A percentile compares a stretch with the other conserved stretches of the same genome.
Evolutionary conservation across 352 stramenopile species (phyloP).

Genomic region (Elongisporangium prolatum): DNA sequence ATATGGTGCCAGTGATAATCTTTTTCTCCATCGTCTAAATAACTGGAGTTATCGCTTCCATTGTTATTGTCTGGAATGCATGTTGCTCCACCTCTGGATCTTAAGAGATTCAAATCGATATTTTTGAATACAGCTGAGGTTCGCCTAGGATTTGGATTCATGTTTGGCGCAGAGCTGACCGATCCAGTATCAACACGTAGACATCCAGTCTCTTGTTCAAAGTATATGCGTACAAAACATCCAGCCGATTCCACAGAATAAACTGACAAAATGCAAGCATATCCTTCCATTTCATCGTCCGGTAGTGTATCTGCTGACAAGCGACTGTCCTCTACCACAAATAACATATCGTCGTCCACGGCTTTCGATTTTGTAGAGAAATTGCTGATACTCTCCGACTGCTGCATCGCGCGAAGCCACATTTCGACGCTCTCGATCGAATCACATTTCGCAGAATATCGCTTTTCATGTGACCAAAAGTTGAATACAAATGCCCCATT

Average conservation of each 20-base stretch:
- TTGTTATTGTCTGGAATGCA: neutral
- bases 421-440: conserved; percentile 31
- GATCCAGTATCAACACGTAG: conserved; percentile 64
- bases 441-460: conserved; percentile 25
- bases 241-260: conserved; percentile 62
- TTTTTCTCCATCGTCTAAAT: conserved; percentile 14
- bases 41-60: neutral
- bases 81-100: conserved; percentile 1
- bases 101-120: conserved; percentile 43
- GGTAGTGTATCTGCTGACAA: conserved; percentile 1
- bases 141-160: conserved; percentile 49
- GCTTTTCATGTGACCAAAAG: conserved; percentile 39
- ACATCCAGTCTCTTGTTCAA: conserved; percentile 57
- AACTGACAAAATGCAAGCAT: conserved; percentile 60
- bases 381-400: conserved; percentile 35
- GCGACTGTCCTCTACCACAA: conserved; percentile 12
- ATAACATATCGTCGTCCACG: conserved; percentile 22
- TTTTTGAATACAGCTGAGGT: conserved; percentile 61
- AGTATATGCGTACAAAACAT: conserved; percentile 70
- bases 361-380: conserved; percentile 19
- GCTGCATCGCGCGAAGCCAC: conserved; percentile 58
- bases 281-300: conserved; percentile 33
- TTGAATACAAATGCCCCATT: conserved; percentile 33
- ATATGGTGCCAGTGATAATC: conserved; percentile 69
- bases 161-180: conserved; percentile 39